Evolutionary conservation across 2,329 filamentous ascomycete genomes (phyloP).

Genomic region (Diaporthe sp.): DNA sequence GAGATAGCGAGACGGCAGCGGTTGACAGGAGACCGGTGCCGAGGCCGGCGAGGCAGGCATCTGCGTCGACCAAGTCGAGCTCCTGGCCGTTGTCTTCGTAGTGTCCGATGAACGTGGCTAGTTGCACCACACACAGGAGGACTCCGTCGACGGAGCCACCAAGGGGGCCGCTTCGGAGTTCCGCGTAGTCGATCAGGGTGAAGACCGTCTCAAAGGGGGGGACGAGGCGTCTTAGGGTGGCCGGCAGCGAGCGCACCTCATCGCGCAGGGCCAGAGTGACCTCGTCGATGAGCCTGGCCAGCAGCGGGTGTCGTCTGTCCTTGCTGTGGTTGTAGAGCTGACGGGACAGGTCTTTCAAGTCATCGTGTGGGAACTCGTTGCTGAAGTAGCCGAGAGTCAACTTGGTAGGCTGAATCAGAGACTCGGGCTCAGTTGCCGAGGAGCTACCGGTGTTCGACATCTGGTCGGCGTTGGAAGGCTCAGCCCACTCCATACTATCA

Average conservation of each 20-base stretch:
- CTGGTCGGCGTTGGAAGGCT: no score
- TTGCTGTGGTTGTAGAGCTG: conserved; percentile 52
- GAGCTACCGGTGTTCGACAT: no score
- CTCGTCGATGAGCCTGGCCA: conserved; percentile 54
- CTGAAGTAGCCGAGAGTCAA: no score
- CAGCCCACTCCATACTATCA: no score
- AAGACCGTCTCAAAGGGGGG: conserved; percentile 50
- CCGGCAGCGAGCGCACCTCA: conserved; percentile 48
- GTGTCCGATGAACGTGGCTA: conserved; percentile 58
- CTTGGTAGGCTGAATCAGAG: no score
- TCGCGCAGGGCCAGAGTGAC: conserved; percentile 51
- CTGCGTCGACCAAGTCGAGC: conserved; percentile 39
- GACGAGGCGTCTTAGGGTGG: conserved; percentile 42
- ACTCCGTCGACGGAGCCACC: conserved; percentile 56
- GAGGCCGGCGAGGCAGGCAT: conserved; percentile 50
- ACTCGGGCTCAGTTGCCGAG: no score
- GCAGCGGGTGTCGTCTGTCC: conserved; percentile 44
- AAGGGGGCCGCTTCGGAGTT: conserved; percentile 52
- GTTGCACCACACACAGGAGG: conserved; percentile 51
- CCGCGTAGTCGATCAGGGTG: conserved; percentile 44
- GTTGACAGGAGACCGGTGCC: conserved; percentile 56
- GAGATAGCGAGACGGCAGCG: conserved; percentile 53
- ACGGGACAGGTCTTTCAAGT: conserved; percentile 50
- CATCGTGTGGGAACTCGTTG: no score
- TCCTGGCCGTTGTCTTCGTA: no score